phyloP scores from a whole-genome alignment of 352 stramenopile species.

The Phytophthora ohioensis region DNA sequence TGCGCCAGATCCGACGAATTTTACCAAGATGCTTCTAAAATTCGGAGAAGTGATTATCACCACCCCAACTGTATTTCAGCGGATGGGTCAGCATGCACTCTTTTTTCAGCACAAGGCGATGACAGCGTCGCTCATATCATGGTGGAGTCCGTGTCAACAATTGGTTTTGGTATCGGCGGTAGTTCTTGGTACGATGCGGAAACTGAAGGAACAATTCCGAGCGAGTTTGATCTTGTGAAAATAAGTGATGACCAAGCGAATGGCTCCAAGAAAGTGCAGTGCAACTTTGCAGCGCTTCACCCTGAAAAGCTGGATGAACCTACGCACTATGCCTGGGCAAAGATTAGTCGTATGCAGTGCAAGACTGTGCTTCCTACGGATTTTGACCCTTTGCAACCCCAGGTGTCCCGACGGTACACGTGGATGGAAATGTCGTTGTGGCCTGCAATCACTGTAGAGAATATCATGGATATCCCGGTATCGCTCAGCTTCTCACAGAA shows the following conservation, averaged over 20 bases:
- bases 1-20: conserved; percentile 18
- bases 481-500: conserved; percentile 50
- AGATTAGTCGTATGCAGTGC: conserved; percentile 44
- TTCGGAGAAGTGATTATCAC: not conserved
- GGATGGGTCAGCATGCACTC: conserved; percentile 38
- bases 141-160: conserved; percentile 39
- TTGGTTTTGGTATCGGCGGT: conserved; percentile 38
- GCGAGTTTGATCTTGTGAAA: conserved; percentile 66
- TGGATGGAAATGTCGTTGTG: conserved; percentile 65
- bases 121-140: conserved; percentile 38
- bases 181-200: conserved; percentile 43
- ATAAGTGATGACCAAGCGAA: conserved; percentile 30
- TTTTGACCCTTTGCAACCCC: conserved; percentile 50
- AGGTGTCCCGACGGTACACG: conserved; percentile 52
- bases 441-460: conserved; percentile 53
- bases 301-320: conserved; percentile 16
- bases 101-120: conserved; percentile 6
- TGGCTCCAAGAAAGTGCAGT: conserved; percentile 23
- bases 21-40: conserved; percentile 15
- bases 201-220: conserved; percentile 35
- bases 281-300: conserved; percentile 37
- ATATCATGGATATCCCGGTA: conserved; percentile 44
- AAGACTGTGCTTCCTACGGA: conserved; percentile 56
- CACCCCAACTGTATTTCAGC: conserved; percentile 48
- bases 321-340: conserved; percentile 49